A percentile compares a stretch with the other conserved stretches of the same genome.
These are phyloP conservation scores for Penicillium sp. DNA, from an alignment of 2,329 filamentous ascomycete species.

Conservation along the genomic window DNA sequence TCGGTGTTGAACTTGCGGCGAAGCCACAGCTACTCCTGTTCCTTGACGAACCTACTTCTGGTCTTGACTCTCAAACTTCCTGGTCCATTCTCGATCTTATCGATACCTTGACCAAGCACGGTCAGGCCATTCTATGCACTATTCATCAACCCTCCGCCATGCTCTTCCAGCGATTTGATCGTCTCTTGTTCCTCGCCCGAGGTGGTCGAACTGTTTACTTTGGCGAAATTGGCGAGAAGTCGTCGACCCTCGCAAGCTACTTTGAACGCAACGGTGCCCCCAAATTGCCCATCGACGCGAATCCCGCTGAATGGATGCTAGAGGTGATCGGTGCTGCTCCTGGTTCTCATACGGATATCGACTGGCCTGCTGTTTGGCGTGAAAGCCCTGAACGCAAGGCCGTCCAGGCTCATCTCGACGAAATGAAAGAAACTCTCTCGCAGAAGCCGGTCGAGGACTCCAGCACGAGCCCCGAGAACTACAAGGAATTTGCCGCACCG, in stretches of 20 bases:
- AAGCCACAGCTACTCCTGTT: slow-evolving; percentile 87
- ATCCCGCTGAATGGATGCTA: slow-evolving; percentile 73
- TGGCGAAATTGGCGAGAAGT: slow-evolving; percentile 59
- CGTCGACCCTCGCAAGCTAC: slow-evolving; percentile 52
- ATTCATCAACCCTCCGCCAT: slow-evolving; percentile 97
- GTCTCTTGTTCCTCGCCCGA: slow-evolving; percentile 57
- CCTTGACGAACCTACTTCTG: slow-evolving; percentile 90
- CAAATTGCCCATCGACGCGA: slow-evolving; percentile 55
- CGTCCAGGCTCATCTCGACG: slow-evolving; percentile 53
- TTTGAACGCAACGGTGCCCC: slow-evolving; percentile 61
- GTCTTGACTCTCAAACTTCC: slow-evolving; percentile 86
- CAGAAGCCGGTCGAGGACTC: slow-evolving; percentile 35
- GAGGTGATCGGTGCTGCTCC: slow-evolving; percentile 55
- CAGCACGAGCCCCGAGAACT: slow-evolving; percentile 48
- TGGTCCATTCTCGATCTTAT: slow-evolving; percentile 87
- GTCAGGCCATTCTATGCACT: slow-evolving; percentile 91
- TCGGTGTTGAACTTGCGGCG: slow-evolving; percentile 91
- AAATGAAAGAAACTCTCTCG: slow-evolving; percentile 40
- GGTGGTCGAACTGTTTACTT: slow-evolving; percentile 66
- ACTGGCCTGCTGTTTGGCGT: slow-evolving; percentile 61
- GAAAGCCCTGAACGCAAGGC: slow-evolving; percentile 51
- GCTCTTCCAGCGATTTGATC: slow-evolving; percentile 80
- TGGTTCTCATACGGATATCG: slow-evolving; percentile 56
- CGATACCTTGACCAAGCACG: slow-evolving; percentile 80
- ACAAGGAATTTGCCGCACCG: slow-evolving; percentile 74